Base-by-base conservation (phyloP, 2,329 filamentous ascomycete species). In the Pseudocercospora musae region DNA sequence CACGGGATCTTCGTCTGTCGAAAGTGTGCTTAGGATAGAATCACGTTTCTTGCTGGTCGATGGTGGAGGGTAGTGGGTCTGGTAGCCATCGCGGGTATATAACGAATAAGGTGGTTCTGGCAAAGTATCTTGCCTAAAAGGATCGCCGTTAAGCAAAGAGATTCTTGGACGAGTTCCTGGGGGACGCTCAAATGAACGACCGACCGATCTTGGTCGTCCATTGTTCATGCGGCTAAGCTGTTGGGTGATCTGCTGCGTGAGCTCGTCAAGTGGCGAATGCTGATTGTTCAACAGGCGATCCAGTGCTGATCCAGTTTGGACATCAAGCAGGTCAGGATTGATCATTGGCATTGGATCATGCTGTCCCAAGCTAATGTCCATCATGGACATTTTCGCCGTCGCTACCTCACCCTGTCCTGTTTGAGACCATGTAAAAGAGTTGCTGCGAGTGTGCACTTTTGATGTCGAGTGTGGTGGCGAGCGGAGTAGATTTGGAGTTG, bases 191-290 rank as follows among this genome's bases (percentile, higher is more conserved):
- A 66, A 71, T 1, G 70, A 71, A 10, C 62, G 60, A 18, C 65
- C 70, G 2, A 73, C 69, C 8, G 70, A 72, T 42, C 70, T 57
- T 40, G 66, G 66, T 18, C 68, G 65, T 48, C 57, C 62, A 15
- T 62, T 62, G 0, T 66, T 67, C 52, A 74, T 54, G 8, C 68
- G 68, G 54, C 67, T 71, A n/a, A 75, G 64, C 10, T 70, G 59
- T 50, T 70, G 69, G 5, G 68, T 70, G 9, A 76, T 63, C n/a
- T 70, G 59, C 53, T 70, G 69, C 2, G 68, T 70, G 10, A 76
- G 63, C 15, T 71, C 69, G 42, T 76, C 73, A 3, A 75, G 65
- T 10, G 73, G 73, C 8, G 73, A 75, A 18, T 64, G 60, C 9
- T 67, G 68, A 48, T 69, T 65, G 3, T 63, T 59, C 15, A 71